Percentiles rank a stretch among this genome's conserved stretches.
Conservation (phyloP, 306 rosid species). For the Prunus mongolica region DNA sequence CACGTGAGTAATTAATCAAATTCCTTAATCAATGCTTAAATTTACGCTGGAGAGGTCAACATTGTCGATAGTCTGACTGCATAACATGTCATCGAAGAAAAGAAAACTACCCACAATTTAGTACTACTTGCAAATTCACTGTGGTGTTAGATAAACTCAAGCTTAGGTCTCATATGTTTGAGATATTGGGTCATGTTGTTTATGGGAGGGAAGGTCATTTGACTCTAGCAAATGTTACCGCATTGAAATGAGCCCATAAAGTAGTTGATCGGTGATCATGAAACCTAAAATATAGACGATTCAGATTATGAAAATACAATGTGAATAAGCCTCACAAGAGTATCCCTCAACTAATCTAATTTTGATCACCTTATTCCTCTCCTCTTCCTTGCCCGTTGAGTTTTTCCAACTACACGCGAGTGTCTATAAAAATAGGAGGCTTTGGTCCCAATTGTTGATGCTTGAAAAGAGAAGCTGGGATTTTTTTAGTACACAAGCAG, state of each 20-base stretch:
- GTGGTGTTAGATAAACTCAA: not conserved
- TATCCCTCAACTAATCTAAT: no score
- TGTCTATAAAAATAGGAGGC: not conserved
- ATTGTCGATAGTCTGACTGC: not conserved
- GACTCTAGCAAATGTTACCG: not conserved
- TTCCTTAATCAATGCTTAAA: not conserved
- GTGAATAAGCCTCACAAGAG: no score
- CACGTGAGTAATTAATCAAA: slow-evolving; percentile 29
- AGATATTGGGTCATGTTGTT: not conserved
- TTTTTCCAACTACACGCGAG: not conserved
- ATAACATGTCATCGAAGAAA: no score
- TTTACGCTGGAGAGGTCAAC: not conserved
- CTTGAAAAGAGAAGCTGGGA: not conserved
- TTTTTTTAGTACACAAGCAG: not conserved
- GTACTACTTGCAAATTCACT: not conserved
- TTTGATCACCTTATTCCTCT: not conserved
- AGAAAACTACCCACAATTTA: no score
- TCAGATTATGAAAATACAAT: no score
- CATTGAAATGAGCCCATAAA: slow-evolving; percentile 19
- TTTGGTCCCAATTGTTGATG: not conserved
- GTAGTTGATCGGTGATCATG: slow-evolving; percentile 17
- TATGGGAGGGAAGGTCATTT: not conserved
- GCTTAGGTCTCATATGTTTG: not conserved
- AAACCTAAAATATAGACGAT: not conserved
- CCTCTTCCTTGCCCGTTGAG: not conserved